Base-by-base conservation (phyloP, 192 early-diverging fungal species). In the Gamsiella multidivaricata region DNA sequence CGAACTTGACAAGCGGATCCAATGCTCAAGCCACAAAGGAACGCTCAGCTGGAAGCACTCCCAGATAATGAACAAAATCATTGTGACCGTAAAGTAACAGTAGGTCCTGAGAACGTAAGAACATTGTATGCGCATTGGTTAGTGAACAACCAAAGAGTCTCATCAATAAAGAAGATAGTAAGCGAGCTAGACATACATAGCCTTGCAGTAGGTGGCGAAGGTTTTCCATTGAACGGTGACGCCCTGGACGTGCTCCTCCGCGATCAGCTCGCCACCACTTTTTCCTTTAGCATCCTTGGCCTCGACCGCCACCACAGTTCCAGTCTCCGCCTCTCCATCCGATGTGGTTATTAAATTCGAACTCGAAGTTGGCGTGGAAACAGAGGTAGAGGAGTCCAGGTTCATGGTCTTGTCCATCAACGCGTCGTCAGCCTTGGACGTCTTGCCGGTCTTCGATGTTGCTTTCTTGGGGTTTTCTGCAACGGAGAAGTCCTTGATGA, bases 151-250 rank as follows among this genome's bases (percentile, higher is more conserved):
- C n/a, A n/a, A n/a, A n/a, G n/a, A n/a, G n/a, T n/a, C n/a, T n/a
- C n/a, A n/a, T n/a, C n/a, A n/a, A n/a, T n/a, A n/a, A n/a, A n/a
- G n/a, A n/a, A n/a, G n/a, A n/a, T 39, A 39, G 5, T 5, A 39
- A 12, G 37, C 12, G 37, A 9, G 7, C 12, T 39, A 4, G 17
- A 58, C 67, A 34, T 69, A 69, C 67, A 41, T 54, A 0, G 92
- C 87, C 56, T 90, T 82, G 41, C 87, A 83, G 66, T 98, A 98
- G 0, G 85, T 81, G 29, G 61, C 62, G 79, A 96, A 98, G 0
- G 93, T 92, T 12, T 69, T 62, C 84, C 85, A 90, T 34, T 88
- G 84, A 32, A 96, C 94, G 22, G 80, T 84, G 11, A 95, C 95
- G 60, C 90, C 84, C 8, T 89, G 89, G 51, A 86, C 88, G 59